Percentiles rank a stretch among this genome's conserved stretches.
Conservation (phyloP, 208 protist species). For the Angomonas ambiguus region DNA sequence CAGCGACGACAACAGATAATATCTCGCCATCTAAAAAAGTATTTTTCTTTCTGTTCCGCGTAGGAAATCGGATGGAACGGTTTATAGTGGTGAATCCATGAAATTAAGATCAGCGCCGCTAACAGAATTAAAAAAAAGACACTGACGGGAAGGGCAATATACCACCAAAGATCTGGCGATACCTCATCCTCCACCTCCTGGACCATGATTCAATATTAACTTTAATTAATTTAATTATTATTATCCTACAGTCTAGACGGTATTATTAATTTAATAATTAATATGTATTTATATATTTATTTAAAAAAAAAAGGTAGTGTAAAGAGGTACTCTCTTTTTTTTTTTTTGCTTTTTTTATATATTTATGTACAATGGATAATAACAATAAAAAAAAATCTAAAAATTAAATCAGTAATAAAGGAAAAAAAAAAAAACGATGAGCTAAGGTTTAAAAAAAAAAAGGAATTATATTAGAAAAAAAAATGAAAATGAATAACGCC, state of each 20-base stretch:
- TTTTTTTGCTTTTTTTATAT: not conserved
- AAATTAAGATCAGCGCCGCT: not conserved
- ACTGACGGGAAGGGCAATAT: constrained; percentile 2
- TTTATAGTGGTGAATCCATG: not conserved
- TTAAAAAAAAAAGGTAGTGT: constrained; percentile 14
- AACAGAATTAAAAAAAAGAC: not conserved
- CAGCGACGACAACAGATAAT: not conserved
- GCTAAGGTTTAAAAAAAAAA: not conserved
- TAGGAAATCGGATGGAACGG: not conserved
- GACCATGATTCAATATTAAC: not conserved
- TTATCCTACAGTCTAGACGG: no score
- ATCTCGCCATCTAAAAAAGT: not conserved
- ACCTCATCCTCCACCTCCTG: not conserved
- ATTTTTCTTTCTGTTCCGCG: not conserved
- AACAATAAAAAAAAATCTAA: not conserved
- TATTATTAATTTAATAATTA: not conserved
- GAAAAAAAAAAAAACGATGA: not conserved
- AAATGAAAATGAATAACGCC: not conserved
- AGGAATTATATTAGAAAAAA: not conserved
- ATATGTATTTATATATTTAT: not conserved
- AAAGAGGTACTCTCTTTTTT: not conserved
- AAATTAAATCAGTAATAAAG: not conserved
- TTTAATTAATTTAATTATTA: not conserved
- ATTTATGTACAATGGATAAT: not conserved
- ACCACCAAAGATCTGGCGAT: not conserved